phyloP scores from a whole-genome alignment of 2,329 filamentous ascomycete species.

The Venturia pyrina region DNA sequence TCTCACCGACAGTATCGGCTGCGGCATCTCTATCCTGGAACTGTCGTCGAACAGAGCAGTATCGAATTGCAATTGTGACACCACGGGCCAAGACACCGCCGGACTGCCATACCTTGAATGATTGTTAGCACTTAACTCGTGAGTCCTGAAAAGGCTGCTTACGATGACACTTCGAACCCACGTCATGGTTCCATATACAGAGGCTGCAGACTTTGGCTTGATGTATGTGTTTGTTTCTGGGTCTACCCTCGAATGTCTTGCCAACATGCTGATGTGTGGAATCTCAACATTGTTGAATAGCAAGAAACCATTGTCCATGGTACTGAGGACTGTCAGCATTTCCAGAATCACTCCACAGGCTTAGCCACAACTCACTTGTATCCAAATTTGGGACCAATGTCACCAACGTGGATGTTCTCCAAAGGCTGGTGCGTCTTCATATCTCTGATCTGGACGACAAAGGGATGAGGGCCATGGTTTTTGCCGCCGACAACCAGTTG shows the following conservation, averaged over 20 bases:
- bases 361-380: conserved; percentile 45
- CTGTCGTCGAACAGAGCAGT: conserved; percentile 63
- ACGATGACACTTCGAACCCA: conserved; percentile 64
- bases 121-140: not conserved
- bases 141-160: not conserved
- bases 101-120: conserved; percentile 37
- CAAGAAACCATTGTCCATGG: conserved; percentile 74
- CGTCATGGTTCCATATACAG: conserved; percentile 67
- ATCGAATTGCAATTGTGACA: conserved; percentile 68
- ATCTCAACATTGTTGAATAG: conserved; percentile 69
- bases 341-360: conserved; percentile 17
- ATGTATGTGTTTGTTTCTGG: conserved; percentile 58
- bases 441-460: conserved; percentile 65
- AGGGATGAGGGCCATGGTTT: conserved; percentile 57
- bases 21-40: conserved; percentile 65
- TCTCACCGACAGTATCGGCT: conserved; percentile 50
- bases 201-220: conserved; percentile 53
- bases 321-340: conserved; percentile 23
- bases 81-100: conserved; percentile 62
- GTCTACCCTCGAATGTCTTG: conserved; percentile 50
- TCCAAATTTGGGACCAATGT: conserved; percentile 72
- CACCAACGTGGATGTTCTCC: conserved; percentile 62
- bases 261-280: conserved; percentile 64
- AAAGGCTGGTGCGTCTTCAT: conserved; percentile 59
- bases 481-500: conserved; percentile 59